phyloP scores from a whole-genome alignment of 495 filamentous ascomycete genomes.

The Podospora sp. region DNA sequence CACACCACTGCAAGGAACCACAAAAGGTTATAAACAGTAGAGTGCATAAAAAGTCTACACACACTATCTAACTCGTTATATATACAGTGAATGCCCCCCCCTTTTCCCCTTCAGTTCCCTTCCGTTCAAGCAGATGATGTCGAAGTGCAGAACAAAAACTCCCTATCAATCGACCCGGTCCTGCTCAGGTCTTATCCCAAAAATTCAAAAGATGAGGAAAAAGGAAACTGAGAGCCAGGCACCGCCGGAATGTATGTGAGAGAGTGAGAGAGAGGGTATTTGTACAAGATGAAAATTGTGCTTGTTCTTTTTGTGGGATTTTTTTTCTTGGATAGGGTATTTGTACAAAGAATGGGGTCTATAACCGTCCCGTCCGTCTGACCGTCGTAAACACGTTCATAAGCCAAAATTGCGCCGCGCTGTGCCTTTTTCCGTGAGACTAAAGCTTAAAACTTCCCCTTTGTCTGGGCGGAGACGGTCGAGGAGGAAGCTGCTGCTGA shows the following conservation, averaged over 20 bases:
- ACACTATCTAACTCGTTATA: neutral
- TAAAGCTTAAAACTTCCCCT: neutral
- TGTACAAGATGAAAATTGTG: neutral
- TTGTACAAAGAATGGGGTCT: neutral
- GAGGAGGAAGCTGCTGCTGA: neutral
- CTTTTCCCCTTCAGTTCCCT: neutral
- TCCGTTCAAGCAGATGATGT: neutral
- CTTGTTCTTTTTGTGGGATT: too few species aligned
- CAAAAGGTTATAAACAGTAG: neutral
- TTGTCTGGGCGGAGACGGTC: neutral
- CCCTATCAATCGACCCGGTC: neutral
- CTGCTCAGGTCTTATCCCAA: neutral
- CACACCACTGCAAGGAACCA: neutral
- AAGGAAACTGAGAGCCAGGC: neutral
- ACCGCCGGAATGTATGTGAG: neutral
- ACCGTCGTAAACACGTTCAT: neutral
- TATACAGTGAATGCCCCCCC: neutral
- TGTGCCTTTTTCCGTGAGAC: neutral
- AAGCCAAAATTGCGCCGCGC: neutral
- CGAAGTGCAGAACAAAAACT: neutral
- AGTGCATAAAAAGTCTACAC: neutral
- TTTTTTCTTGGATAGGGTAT: too few species aligned
- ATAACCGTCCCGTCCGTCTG: neutral
- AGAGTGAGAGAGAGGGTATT: neutral
- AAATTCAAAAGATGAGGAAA: neutral